Evolutionary conservation across 2,329 filamentous ascomycete species (phyloP).

Genomic region (Venturia asperata): DNA sequence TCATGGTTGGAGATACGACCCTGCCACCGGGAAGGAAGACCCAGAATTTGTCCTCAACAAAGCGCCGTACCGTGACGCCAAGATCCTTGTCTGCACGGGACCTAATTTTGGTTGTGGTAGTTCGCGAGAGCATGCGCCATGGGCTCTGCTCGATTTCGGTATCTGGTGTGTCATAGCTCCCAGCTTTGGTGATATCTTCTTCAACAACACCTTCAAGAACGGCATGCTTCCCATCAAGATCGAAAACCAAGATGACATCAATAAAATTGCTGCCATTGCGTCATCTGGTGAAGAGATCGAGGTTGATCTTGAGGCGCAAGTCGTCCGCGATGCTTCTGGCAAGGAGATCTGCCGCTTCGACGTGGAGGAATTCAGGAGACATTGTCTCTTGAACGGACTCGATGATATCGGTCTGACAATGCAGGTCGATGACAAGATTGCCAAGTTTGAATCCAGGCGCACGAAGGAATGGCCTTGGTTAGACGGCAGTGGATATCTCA

Average conservation of each 20-base stretch:
- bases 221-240: constrained; percentile 89
- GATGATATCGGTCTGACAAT: constrained; percentile 95
- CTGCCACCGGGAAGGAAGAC: constrained; percentile 63
- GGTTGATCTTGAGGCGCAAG: constrained; percentile 78
- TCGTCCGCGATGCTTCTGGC: constrained; percentile 69
- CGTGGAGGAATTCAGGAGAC: constrained; percentile 87
- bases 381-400: constrained; percentile 86
- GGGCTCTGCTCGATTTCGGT: constrained; percentile 93
- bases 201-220: constrained; percentile 99
- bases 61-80: constrained; percentile 73
- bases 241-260: constrained; percentile 56
- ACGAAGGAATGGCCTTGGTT: constrained; percentile 80
- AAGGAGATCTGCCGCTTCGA: constrained; percentile 72
- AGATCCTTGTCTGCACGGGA: constrained; percentile 87
- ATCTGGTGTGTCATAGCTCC: constrained; percentile 91
- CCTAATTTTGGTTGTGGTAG: constrained; percentile 93
- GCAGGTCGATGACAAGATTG: constrained; percentile 84
- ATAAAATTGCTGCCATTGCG: constrained; percentile 69
- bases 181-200: constrained; percentile 88
- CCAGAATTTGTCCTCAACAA: constrained; percentile 83
- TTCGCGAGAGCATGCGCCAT: constrained; percentile 90
- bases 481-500: constrained; percentile 76
- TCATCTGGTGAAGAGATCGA: constrained; percentile 75
- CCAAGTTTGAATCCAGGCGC: constrained; percentile 70
- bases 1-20: constrained; percentile 70